These are phyloP conservation scores for Diplosphaera chodatii DNA, from an alignment of 139 green algal genomes.

Conservation along the genomic window DNA sequence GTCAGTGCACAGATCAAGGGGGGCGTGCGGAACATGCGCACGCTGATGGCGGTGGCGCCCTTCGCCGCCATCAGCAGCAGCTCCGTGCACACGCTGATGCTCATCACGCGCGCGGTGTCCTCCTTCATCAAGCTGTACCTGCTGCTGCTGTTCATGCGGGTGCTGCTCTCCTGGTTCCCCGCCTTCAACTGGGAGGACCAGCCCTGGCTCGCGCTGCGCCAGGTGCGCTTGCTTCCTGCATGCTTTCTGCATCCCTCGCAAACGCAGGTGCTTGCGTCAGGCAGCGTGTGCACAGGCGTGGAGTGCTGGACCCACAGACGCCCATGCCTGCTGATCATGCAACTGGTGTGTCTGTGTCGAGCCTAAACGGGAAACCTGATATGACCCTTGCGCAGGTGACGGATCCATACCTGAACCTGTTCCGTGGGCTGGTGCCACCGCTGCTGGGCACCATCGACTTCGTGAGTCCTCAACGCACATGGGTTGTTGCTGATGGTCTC, in stretches of 20 bases:
- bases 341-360: too few species aligned
- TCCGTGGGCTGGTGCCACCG: constrained; percentile 86
- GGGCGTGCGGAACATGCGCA: constrained; percentile 22
- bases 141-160: constrained; percentile 89
- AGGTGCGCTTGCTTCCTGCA: constrained; percentile 43
- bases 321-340: too few species aligned
- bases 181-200: constrained; percentile 91
- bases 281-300: too few species aligned
- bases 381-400: constrained; percentile 65
- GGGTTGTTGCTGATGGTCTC: not conserved
- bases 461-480: not conserved
- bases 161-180: constrained; percentile 95
- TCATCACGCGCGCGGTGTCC: constrained; percentile 42
- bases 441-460: constrained; percentile 95
- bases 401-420: constrained; percentile 97
- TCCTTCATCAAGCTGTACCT: constrained; percentile 83
- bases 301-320: too few species aligned
- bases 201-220: constrained; percentile 84
- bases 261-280: too few species aligned
- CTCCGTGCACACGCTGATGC: constrained; percentile 28
- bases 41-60: constrained; percentile 38
- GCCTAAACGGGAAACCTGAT: too few species aligned
- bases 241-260: too few species aligned
- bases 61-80: constrained; percentile 32
- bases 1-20: constrained; percentile 26